These are phyloP conservation scores for Phialophora macrospora DNA, from an alignment of 2,329 filamentous ascomycete species.

Conservation along the genomic window DNA sequence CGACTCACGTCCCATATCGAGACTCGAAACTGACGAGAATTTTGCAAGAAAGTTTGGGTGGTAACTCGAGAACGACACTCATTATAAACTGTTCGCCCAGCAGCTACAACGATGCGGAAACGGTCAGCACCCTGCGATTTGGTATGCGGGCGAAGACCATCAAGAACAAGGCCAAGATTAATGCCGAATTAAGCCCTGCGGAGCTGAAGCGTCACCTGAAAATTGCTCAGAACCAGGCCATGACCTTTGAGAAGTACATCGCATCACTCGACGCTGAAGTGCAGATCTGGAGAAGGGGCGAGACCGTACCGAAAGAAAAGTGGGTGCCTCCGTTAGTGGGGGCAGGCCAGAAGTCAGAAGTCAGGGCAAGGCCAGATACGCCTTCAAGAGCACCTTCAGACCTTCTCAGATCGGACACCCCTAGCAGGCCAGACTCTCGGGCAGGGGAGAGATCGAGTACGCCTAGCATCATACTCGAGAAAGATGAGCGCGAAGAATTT, in stretches of 20 bases:
- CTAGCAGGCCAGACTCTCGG: slow-evolving; percentile 65
- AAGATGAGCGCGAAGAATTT: slow-evolving; percentile 97
- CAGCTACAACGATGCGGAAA: slow-evolving; percentile 97
- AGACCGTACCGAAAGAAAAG: slow-evolving; percentile 82
- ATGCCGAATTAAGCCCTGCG: slow-evolving; percentile 91
- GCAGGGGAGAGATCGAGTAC: slow-evolving; percentile 83
- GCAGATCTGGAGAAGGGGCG: slow-evolving; percentile 83
- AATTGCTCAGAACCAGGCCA: slow-evolving; percentile 88
- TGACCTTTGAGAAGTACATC: slow-evolving; percentile 86
- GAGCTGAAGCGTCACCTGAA: slow-evolving; percentile 92
- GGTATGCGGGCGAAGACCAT: slow-evolving; percentile 97
- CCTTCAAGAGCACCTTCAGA: slow-evolving; percentile 63
- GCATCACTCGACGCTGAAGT: slow-evolving; percentile 82
- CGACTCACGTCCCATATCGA: slow-evolving; percentile 91
- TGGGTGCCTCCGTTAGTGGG: slow-evolving; percentile 72
- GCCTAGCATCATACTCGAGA: slow-evolving; percentile 85
- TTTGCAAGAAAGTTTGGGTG: slow-evolving; percentile 92
- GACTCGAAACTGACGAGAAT: slow-evolving; percentile 98
- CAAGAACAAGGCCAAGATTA: slow-evolving; percentile 99
- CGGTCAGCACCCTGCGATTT: slow-evolving; percentile 87
- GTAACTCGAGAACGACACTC: slow-evolving; percentile 96
- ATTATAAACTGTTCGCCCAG: slow-evolving; percentile 99
- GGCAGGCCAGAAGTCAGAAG: slow-evolving; percentile 51
- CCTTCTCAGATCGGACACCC: slow-evolving; percentile 52
- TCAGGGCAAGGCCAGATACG: slow-evolving; percentile 58